phyloP scores from a whole-genome alignment of 805 yeast species.

The Nakazawaea peltata region DNA sequence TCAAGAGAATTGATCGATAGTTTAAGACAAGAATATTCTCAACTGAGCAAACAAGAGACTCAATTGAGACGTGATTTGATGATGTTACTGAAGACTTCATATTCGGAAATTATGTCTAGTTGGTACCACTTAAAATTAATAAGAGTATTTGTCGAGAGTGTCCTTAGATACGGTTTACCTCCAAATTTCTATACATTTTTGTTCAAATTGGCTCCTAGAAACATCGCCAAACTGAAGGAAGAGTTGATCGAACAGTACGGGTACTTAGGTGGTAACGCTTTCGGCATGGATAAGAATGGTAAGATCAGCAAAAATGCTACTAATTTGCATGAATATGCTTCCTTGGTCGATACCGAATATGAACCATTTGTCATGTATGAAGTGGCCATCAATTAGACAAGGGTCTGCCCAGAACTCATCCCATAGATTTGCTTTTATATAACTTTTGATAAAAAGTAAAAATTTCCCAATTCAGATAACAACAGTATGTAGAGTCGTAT shows the following conservation, averaged over 20 bases:
- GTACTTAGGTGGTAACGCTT: slow-evolving; percentile 87
- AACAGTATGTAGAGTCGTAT: no score
- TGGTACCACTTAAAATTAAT: slow-evolving; percentile 90
- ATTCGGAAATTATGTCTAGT: slow-evolving; percentile 70
- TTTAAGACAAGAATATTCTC: slow-evolving; percentile 71
- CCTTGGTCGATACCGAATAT: slow-evolving; percentile 89
- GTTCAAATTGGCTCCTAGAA: slow-evolving; percentile 36
- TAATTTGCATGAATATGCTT: slow-evolving; percentile 78
- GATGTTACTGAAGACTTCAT: slow-evolving; percentile 84
- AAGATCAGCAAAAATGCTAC: slow-evolving; percentile 48
- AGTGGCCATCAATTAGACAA: slow-evolving; percentile 28
- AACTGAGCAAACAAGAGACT: slow-evolving; percentile 67
- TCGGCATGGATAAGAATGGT: slow-evolving; percentile 59
- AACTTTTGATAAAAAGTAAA: background rate
- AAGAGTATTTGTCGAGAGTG: slow-evolving; percentile 86
- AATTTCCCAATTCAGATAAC: no score
- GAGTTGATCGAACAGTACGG: slow-evolving; percentile 74
- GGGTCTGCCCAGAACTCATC: no score
- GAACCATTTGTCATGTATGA: slow-evolving; percentile 91
- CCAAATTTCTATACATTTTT: slow-evolving; percentile 67
- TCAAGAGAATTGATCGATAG: slow-evolving; percentile 68
- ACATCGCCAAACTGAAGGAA: slow-evolving; percentile 49
- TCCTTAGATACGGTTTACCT: slow-evolving; percentile 93
- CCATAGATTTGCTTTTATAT: background rate
- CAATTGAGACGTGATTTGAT: slow-evolving; percentile 68